Evolutionary conservation across 2,329 filamentous ascomycete species (phyloP), one percentile per base, ranked within the genome.

Genomic region (Alternaria triticina): DNA sequence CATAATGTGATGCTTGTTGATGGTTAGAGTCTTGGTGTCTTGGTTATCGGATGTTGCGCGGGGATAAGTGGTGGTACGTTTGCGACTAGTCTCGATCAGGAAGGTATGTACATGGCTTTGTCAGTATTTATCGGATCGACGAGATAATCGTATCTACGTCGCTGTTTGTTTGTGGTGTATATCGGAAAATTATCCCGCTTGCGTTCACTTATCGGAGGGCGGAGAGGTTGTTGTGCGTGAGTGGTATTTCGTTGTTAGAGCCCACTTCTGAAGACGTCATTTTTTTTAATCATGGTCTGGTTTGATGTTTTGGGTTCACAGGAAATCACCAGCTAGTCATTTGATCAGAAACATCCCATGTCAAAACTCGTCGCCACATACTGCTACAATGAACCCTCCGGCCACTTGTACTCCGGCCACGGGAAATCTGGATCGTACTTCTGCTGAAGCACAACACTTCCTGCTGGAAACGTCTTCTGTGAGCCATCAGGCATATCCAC

Each of bases 1-100:
- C 69, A 70, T 71, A 10, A n/a, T n/a, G 40, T 62, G 57, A 28
- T 36, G 59, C 33, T 56, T 57, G 47, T 55, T 52, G 60, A 47
- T 54, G 33, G 28, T 55, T 45, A 40, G 50, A 36, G 46, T 33
- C 44, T 40, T 27, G 51, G 25, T 56, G 20, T 46, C 36, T 40
- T 43, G 28, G 36, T 27, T 46, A 49, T n/a, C 22, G 33, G 47
- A 47, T 36, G 33, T 56, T 55, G 23, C 33, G 43, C 45, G 61
- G 46, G 54, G 44, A 61, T 66, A 63, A 61, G 58, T 44, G 61
- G 47, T 28, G n/a, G 15, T 46, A 6, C 30, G 8, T 12, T 15
- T 45, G 30, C 12, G 12, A 45, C 59, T 67, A 67, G 23, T 28
- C 62, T 30, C 13, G 1, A 60, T 60, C 9, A 52, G 61, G 64